Percentiles rank a stretch among this genome's conserved stretches.
phyloP scores from a whole-genome alignment of 139 green algal genomes.

The Eudorina sp. region DNA sequence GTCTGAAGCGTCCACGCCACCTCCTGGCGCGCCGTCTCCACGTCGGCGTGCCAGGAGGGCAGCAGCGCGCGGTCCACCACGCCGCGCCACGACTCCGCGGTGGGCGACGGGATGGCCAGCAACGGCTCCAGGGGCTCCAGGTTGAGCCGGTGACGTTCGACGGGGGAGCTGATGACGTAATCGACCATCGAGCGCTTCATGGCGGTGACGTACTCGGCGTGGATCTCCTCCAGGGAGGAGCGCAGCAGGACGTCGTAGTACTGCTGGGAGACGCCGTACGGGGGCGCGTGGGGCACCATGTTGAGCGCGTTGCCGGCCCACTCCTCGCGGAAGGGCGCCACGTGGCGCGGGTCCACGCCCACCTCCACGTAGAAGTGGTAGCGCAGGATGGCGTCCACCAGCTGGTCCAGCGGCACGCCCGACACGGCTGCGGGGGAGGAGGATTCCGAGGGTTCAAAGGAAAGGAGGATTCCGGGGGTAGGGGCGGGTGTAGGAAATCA shows the following conservation, averaged over 20 bases:
- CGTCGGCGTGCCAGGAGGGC: constrained; percentile 63
- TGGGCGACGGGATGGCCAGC: constrained; percentile 50
- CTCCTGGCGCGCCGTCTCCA: constrained; percentile 74
- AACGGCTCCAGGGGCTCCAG: constrained; percentile 68
- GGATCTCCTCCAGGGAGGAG: constrained; percentile 69
- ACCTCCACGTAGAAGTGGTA: constrained; percentile 83
- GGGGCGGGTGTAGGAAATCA: too few relatives aligned
- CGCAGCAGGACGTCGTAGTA: constrained; percentile 71
- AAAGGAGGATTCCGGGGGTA: too few relatives aligned
- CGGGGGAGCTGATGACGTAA: constrained; percentile 67
- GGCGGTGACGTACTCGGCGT: constrained; percentile 70
- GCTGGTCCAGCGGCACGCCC: constrained; percentile 17
- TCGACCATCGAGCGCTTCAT: constrained; percentile 79
- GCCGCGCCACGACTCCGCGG: constrained; percentile 11
- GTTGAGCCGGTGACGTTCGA: constrained; percentile 73
- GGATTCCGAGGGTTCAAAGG: background rate
- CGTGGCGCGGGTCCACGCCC: constrained; percentile 67
- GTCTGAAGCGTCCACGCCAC: constrained; percentile 87
- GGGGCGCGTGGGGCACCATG: constrained; percentile 66
- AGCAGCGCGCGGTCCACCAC: constrained; percentile 62
- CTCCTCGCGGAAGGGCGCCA: constrained; percentile 71
- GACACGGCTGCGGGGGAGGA: background rate
- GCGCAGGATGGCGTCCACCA: constrained; percentile 67
- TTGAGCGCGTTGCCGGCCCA: constrained; percentile 75
- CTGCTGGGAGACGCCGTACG: constrained; percentile 52